These are phyloP conservation scores for Cryptococcus hybrid DNA, from an alignment of 1,284 basidiomycete genomes.

Conservation along the genomic window DNA sequence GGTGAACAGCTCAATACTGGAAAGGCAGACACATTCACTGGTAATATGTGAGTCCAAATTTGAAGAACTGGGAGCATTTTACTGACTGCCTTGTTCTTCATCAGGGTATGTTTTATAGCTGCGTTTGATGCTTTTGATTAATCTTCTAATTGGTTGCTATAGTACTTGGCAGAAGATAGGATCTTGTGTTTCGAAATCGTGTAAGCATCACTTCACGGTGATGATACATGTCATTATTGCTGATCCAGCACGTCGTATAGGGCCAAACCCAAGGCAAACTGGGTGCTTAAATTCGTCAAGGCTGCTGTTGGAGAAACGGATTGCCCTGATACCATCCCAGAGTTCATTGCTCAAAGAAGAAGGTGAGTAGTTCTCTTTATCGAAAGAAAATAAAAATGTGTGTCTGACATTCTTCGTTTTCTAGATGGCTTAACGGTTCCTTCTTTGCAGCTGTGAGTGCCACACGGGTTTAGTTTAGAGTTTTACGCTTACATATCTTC, in stretches of 20 bases:
- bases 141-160: neutral
- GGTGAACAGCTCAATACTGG: constrained; percentile 88
- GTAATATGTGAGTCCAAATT: constrained; percentile 52
- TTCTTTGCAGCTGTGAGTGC: constrained; percentile 76
- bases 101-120: too few relatives aligned
- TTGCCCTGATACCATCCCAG: constrained; percentile 87
- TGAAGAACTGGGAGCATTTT: too few relatives aligned
- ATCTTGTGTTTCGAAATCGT: constrained; percentile 97
- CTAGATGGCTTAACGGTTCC: constrained; percentile 63
- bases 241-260: constrained; percentile 13
- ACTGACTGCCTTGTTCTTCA: too few relatives aligned
- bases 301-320: constrained; percentile 95
- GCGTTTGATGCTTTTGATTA: neutral
- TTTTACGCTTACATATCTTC: constrained; percentile 23
- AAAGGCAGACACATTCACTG: constrained; percentile 93
- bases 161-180: constrained; percentile 59
- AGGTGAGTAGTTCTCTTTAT: constrained; percentile 52
- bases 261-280: constrained; percentile 82
- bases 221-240: neutral
- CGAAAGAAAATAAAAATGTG: neutral
- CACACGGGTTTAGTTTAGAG: too few relatives aligned
- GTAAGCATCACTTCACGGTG: constrained; percentile 16
- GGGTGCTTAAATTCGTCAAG: constrained; percentile 96
- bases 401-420: neutral
- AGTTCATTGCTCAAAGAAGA: constrained; percentile 81